Conservation (phyloP, 2,329 filamentous ascomycete genomes). For the Cercospora citrullina region DNA sequence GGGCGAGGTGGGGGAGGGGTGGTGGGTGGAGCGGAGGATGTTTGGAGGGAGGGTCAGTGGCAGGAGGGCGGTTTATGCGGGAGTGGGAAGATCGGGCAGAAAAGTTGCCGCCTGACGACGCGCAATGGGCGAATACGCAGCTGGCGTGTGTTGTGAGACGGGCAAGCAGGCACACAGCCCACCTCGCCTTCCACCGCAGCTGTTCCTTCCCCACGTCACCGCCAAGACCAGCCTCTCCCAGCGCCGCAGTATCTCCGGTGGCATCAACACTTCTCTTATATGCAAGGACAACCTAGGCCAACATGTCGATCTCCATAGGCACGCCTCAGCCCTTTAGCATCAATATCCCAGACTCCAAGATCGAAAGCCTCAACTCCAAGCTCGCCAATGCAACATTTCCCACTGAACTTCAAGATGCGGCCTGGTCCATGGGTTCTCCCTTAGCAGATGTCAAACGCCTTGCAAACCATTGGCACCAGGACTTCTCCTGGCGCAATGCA, state of each 20-base stretch:
- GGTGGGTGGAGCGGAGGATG: not conserved
- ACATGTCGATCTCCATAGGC: conserved; percentile 9
- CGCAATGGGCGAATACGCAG: conserved; percentile 5
- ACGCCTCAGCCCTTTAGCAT: conserved; percentile 47
- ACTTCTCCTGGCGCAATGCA: conserved; percentile 56
- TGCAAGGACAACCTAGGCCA: not conserved
- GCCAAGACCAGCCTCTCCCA: not conserved
- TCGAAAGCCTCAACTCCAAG: conserved; percentile 58
- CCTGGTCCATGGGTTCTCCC: conserved; percentile 60
- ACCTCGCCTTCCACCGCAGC: not conserved
- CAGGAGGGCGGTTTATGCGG: not conserved
- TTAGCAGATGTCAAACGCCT: conserved; percentile 60
- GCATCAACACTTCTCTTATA: not conserved
- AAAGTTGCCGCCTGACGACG: conserved; percentile 5
- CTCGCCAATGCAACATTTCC: conserved; percentile 56
- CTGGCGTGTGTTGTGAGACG: conserved; percentile 3
- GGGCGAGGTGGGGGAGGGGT: conserved; percentile 1
- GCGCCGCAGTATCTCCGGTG: not conserved
- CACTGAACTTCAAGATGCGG: conserved; percentile 52
- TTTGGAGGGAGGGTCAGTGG: not conserved
- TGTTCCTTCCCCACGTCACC: not conserved
- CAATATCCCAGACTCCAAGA: conserved; percentile 48
- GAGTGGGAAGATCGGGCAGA: not conserved
- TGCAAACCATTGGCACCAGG: conserved; percentile 55
- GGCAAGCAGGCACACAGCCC: conserved; percentile 5